phyloP scores from a whole-genome alignment of 345 rosid species.

The Gossypium turneri region DNA sequence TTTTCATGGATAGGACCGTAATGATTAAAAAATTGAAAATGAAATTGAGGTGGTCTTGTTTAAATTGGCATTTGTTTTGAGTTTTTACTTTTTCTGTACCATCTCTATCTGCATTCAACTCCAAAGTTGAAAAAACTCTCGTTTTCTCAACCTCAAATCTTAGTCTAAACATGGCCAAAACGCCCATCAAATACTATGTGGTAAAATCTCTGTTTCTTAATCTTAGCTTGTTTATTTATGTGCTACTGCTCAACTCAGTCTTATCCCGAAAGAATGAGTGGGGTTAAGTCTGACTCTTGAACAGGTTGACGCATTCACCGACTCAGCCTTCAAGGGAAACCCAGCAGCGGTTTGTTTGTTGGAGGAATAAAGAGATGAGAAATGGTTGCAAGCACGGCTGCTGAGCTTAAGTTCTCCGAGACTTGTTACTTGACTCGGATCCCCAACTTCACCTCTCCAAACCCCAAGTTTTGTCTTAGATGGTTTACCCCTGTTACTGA shows the following conservation, averaged over 20 bases:
- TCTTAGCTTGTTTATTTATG: not conserved
- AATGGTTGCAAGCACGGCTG: conserved; percentile 24
- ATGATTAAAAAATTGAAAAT: too few species aligned
- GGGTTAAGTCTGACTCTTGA: not conserved
- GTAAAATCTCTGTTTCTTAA: conserved; percentile 14
- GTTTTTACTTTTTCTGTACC: too few species aligned
- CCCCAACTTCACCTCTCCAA: not conserved
- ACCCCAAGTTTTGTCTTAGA: conserved; percentile 49
- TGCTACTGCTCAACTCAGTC: not conserved
- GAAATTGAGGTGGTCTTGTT: too few species aligned
- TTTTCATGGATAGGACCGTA: too few species aligned
- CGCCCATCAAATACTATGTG: conserved; percentile 39
- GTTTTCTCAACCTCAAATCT: too few species aligned
- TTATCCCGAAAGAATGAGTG: not conserved
- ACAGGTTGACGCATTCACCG: conserved; percentile 76
- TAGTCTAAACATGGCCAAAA: conserved; percentile 28
- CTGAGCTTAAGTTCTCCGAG: conserved; percentile 57
- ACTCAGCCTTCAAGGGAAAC: conserved; percentile 68
- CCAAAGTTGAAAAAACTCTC: too few species aligned
- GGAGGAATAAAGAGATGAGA: conserved; percentile 56
- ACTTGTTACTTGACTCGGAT: conserved; percentile 46
- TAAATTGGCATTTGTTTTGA: too few species aligned
- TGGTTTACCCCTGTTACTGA: conserved; percentile 62
- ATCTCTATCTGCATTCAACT: too few species aligned
- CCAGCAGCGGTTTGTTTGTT: conserved; percentile 80